phyloP scores from a whole-genome alignment of 495 filamentous ascomycete genomes.

The Penicillium herquei region DNA sequence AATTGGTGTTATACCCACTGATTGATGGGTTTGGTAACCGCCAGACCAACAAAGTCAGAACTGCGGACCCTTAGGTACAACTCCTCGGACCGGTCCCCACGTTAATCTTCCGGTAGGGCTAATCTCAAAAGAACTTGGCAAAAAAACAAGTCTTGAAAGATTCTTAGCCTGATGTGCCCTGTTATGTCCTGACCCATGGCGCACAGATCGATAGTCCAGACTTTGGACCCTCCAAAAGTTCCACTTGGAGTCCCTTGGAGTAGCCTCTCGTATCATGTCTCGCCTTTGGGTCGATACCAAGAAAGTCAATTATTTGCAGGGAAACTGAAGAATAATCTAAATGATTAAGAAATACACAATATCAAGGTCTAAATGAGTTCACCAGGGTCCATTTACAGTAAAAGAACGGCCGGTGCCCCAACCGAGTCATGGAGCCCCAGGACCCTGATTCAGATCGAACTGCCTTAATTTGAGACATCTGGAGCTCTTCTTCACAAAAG shows the following conservation, averaged over 20 bases:
- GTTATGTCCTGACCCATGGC: conserved; percentile 1
- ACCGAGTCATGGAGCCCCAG: no score
- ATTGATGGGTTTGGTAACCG: neutral
- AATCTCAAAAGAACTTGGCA: neutral
- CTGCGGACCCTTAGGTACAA: neutral
- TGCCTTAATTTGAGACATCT: no score
- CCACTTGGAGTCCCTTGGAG: neutral
- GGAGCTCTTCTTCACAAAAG: no score
- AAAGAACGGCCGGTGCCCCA: no score
- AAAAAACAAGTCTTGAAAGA: neutral
- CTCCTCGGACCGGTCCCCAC: conserved; percentile 1
- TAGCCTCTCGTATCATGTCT: neutral
- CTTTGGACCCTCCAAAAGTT: neutral
- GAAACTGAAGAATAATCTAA: neutral
- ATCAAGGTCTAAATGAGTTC: no score
- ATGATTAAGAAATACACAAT: no score
- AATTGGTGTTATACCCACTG: neutral
- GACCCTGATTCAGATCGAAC: no score
- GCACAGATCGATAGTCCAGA: conserved; percentile 1
- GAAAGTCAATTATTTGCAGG: neutral
- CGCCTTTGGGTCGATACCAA: neutral
- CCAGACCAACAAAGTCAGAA: neutral
- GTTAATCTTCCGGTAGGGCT: conserved; percentile 7
- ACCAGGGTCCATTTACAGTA: no score
- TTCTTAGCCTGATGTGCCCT: neutral